Conservation (phyloP, 2,329 filamentous ascomycete species). For the Mycosphaerella sp. region DNA sequence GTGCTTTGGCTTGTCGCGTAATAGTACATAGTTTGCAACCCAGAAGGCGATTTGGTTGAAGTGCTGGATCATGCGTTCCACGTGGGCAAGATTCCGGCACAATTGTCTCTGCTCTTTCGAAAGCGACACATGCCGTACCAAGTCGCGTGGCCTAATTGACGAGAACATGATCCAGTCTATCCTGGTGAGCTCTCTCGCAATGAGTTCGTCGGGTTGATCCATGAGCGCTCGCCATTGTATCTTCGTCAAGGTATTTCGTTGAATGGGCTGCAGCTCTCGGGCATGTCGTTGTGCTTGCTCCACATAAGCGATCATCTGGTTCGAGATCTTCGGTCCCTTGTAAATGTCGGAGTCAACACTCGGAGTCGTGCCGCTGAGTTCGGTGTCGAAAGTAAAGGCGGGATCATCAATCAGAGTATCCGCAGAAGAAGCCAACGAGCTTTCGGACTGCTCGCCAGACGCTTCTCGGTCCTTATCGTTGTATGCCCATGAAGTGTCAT, state of each 20-base stretch:
- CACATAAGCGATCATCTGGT: conserved; percentile 55
- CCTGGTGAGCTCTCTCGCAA: conserved; percentile 84
- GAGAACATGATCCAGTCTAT: conserved; percentile 99
- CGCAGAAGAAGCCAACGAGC: conserved; percentile 30
- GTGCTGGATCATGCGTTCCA: conserved; percentile 90
- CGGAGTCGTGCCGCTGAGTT: conserved; percentile 28
- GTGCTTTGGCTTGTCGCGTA: conserved; percentile 94
- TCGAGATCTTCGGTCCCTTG: conserved; percentile 30
- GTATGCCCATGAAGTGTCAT: conserved; percentile 89
- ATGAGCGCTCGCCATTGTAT: conserved; percentile 86
- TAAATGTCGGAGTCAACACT: conserved; percentile 24
- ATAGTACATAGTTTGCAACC: conserved; percentile 54
- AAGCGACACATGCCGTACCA: conserved; percentile 84
- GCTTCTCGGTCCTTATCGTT: conserved; percentile 57
- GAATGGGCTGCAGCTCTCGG: conserved; percentile 61
- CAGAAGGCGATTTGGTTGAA: conserved; percentile 55
- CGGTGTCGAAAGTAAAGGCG: conserved; percentile 25
- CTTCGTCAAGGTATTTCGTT: conserved; percentile 68
- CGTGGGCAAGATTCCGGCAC: conserved; percentile 67
- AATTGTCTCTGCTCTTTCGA: conserved; percentile 47
- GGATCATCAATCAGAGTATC: conserved; percentile 34
- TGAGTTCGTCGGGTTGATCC: conserved; percentile 73
- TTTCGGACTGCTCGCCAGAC: conserved; percentile 33
- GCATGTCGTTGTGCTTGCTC: conserved; percentile 80
- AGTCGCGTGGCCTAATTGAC: conserved; percentile 84